Base-by-base conservation (phyloP, 2,329 filamentous ascomycete genomes). In the Botryotinia globosa region DNA sequence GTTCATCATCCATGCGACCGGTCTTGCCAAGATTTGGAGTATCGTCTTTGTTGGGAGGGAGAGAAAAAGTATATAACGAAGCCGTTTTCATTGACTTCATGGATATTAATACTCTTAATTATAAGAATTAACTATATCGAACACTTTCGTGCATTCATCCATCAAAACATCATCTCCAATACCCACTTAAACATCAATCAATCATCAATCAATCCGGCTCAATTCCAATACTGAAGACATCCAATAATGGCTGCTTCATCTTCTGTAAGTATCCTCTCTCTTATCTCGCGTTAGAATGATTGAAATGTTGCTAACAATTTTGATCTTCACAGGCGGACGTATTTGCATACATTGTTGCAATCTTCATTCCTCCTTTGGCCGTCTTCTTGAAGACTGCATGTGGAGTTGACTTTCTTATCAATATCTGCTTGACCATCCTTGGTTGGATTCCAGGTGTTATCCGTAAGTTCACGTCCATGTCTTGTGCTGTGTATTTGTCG, bases 331-430 rank as follows among this genome's bases (percentile, higher is more conserved):
- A 79, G 78, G 65, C 74, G 64, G 77, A 79, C 37, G 73, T 78
- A 25, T 74, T 74, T 58, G 71, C 76, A 69, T 80, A 80, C 74
- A 59, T 80, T 65, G 62, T 80, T 45, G 78, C 79, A 25, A 78
- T 80, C 68, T 75, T 80, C 71, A 45, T 80, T 1, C 78, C 78
- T 32, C 73, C 73, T 69, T 29, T 80, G 6, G 66, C 79, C 10
- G 83, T 84, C 32, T 81, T 83, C 71, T 73, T 84, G 29, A 80
- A 81, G 71, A 78, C 79, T 5, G 83, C 82, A 45, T 83, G 82
- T 71, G 78, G 78, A 39, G 79, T 78, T 10, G 82, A 84, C 65
- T 76, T 84, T 37, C 72, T 83, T 32, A 84, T 84, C 75, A 84
- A 84, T 73, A 81, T 84, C 58, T 75, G 75, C 20, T 75, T 84